A percentile compares a stretch with the other conserved stretches of the same genome.
Evolutionary conservation across 2,329 filamentous ascomycete genomes (phyloP).

Genomic region (Pseudocercospora vitis): DNA sequence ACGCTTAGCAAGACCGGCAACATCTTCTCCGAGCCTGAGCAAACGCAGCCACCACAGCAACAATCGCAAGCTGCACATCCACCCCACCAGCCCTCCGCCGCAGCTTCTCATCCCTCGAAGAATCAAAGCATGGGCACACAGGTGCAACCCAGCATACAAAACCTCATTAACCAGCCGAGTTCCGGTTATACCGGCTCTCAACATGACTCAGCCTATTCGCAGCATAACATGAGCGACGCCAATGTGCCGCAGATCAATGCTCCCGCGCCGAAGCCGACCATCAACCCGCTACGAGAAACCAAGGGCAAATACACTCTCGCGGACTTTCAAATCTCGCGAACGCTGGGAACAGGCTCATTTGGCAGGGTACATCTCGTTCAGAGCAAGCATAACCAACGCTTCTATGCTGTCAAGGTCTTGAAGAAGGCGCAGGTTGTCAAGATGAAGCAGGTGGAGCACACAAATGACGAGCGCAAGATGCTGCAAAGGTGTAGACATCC

Average conservation of each 20-base stretch:
- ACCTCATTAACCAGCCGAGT: conserved; percentile 70
- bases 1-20: conserved; percentile 45
- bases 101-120: conserved; percentile 22
- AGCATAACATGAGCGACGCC: conserved; percentile 40
- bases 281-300: conserved; percentile 63
- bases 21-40: conserved; percentile 32
- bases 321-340: conserved; percentile 88
- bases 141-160: conserved; percentile 77
- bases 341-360: conserved; percentile 94
- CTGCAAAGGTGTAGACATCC: conserved; percentile 95
- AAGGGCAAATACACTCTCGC: conserved; percentile 95
- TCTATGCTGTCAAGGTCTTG: conserved; percentile 96
- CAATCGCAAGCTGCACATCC: conserved; percentile 23
- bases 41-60: conserved; percentile 22
- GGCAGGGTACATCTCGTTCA: conserved; percentile 94
- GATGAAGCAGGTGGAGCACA: conserved; percentile 99
- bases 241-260: conserved; percentile 40
- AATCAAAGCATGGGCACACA: conserved; percentile 44
- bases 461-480: conserved; percentile 96
- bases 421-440: conserved; percentile 99
- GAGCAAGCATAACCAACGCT: conserved; percentile 96
- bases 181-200: conserved; percentile 46
- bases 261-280: conserved; percentile 32
- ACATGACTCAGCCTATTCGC: conserved; percentile 39
- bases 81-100: conserved; percentile 30